Percentiles rank a stretch among this genome's conserved stretches.
Evolutionary conservation across 1,284 basidiomycete genomes (phyloP).

Genomic region (Trametes pubescens): DNA sequence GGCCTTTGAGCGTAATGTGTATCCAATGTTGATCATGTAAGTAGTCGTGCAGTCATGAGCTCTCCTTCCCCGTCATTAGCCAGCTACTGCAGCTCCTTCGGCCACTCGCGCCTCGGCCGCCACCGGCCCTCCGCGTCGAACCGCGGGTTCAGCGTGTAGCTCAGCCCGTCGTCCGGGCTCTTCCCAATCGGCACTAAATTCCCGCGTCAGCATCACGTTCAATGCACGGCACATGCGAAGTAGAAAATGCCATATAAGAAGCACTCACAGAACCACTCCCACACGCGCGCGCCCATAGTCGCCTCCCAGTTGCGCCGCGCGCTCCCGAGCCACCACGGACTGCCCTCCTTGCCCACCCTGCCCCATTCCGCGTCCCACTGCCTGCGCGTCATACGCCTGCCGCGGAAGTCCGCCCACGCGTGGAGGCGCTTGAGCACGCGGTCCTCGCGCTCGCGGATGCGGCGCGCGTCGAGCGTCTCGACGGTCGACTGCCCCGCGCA

Average conservation of each 20-base stretch:
- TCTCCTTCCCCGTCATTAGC: not conserved
- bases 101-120: constrained; percentile 76
- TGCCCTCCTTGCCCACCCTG: constrained; percentile 71
- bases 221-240: constrained; percentile 9
- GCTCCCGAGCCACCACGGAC: constrained; percentile 87
- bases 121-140: constrained; percentile 76
- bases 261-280: constrained; percentile 79
- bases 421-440: constrained; percentile 55
- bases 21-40: not conserved
- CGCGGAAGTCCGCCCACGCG: constrained; percentile 55
- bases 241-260: not conserved
- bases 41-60: constrained; percentile 5
- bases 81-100: constrained; percentile 57
- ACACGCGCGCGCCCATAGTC: constrained; percentile 72
- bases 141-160: constrained; percentile 75
- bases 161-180: constrained; percentile 65
- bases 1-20: too few relatives aligned
- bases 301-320: constrained; percentile 70
- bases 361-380: constrained; percentile 87
- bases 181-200: constrained; percentile 74
- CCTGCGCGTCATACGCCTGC: constrained; percentile 51
- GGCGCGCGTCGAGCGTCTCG: constrained; percentile 67
- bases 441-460: constrained; percentile 70
- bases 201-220: constrained; percentile 2
- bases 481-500: constrained; percentile 79